Conservation (phyloP, 2,329 filamentous ascomycete genomes). For the Pestalotiopsis sp. region DNA sequence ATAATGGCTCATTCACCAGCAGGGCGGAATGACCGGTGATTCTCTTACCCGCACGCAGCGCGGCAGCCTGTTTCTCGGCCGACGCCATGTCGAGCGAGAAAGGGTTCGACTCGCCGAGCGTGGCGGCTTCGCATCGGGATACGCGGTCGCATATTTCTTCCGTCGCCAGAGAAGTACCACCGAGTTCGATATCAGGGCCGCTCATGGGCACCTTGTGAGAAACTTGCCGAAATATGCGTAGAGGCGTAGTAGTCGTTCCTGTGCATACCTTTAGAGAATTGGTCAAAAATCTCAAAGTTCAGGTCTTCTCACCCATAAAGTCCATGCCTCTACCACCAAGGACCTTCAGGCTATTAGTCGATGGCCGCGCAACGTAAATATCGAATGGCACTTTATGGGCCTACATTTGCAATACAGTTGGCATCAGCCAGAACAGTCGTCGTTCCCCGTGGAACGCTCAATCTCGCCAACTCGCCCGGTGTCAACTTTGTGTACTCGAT, state of each 20-base stretch:
- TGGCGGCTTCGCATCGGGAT: slow-evolving; percentile 18
- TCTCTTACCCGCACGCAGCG: slow-evolving; percentile 21
- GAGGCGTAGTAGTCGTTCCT: slow-evolving; percentile 17
- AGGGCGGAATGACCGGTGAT: slow-evolving; percentile 24
- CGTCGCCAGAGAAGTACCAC: slow-evolving; percentile 18
- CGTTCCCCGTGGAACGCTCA: slow-evolving; percentile 22
- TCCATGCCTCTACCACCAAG: slow-evolving; percentile 22
- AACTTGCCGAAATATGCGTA: slow-evolving; percentile 20
- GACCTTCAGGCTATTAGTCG: slow-evolving; percentile 3
- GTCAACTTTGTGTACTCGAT: slow-evolving; percentile 23
- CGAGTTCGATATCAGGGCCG: slow-evolving; percentile 21
- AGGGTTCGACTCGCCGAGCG: slow-evolving; percentile 23
- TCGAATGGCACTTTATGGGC: neutral
- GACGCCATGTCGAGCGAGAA: slow-evolving; percentile 23
- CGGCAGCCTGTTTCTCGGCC: slow-evolving; percentile 23
- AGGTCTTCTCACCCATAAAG: slow-evolving; percentile 18
- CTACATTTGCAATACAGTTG: slow-evolving; percentile 24
- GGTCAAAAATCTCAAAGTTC: neutral
- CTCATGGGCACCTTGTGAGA: slow-evolving; percentile 24
- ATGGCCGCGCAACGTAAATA: neutral
- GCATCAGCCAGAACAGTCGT: slow-evolving; percentile 24
- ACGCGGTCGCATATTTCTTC: slow-evolving; percentile 21
- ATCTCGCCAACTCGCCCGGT: slow-evolving; percentile 17
- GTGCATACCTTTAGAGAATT: neutral
- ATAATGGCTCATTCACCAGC: slow-evolving; percentile 21